Percentiles rank a stretch among this genome's conserved stretches.
These are phyloP conservation scores for Salmacisia buchloeana DNA, from an alignment of 1,284 basidiomycete species.

Conservation along the genomic window DNA sequence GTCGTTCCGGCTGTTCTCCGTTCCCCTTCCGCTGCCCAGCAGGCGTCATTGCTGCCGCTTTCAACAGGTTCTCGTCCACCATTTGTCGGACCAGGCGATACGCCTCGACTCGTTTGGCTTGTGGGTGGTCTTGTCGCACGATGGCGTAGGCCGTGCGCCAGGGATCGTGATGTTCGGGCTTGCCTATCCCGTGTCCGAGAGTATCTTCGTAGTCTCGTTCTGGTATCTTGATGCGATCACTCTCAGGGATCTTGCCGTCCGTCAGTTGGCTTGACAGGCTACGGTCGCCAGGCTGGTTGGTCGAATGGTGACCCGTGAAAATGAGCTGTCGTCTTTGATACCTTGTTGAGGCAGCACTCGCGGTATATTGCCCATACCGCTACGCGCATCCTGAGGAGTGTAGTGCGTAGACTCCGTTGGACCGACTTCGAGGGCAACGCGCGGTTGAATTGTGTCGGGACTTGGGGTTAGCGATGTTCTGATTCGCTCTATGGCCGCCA, in stretches of 20 bases:
- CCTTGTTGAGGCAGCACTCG: background rate
- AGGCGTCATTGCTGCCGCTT: background rate
- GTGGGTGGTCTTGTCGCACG: background rate
- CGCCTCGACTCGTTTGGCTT: background rate
- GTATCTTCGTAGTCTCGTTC: background rate
- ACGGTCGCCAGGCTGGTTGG: background rate
- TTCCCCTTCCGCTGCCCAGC: background rate
- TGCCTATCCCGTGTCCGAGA: background rate
- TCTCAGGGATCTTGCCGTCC: background rate
- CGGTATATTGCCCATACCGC: background rate
- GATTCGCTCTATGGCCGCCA: too few species aligned
- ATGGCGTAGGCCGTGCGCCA: background rate
- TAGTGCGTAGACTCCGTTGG: too few species aligned
- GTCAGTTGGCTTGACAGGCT: background rate
- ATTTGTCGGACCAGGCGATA: background rate
- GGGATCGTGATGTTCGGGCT: background rate
- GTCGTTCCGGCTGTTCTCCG: background rate
- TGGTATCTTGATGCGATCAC: background rate
- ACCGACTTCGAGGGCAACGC: too few species aligned
- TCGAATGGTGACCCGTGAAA: too few species aligned
- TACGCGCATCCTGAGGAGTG: too few species aligned
- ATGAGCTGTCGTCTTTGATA: background rate
- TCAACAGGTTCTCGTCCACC: background rate
- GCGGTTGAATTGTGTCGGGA: too few species aligned
- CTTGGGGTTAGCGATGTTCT: too few species aligned